Base-by-base conservation (phyloP, 345 rosid species). In the Crucihimalaya himalaica region DNA sequence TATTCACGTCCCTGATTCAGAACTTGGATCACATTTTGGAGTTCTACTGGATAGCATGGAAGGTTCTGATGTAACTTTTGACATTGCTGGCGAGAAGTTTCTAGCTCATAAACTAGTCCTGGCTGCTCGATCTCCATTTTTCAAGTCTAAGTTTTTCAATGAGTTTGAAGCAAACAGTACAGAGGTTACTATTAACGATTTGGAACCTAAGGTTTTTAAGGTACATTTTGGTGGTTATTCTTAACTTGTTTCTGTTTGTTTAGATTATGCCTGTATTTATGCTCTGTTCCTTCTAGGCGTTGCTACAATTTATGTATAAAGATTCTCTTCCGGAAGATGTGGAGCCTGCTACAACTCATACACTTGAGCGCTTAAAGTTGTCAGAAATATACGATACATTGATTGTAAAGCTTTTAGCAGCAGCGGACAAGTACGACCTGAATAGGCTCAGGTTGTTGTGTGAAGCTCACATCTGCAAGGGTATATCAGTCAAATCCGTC, bases 61-160 rank as follows among this genome's bases (percentile, higher is more conserved):
- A 78, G 97, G 97, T 37, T 83, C 91, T 48, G 96, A 96, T 81
- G 71, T 96, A 68, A 77, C 63, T 63, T 87, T 96, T 31, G 78
- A 83, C 73, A 87, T 96, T 73, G 87, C 88, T 2, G 93, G 87
- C 61, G 93, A 90, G 82, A 83, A 74, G 21, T 87, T 86, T 76
- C 83, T 47, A 75, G 98, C 97, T 66, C 98, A 92, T 70, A 96
- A 92, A 72, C 63, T 92, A 84, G 87, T 96, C 34, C 86, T 96
- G 56, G 98, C 98, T 50, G 97, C 95, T 63, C 98, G 98, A 56
- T 92, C 98, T 29, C 98, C 91, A 55, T 92, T 86, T 71, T 96
- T 96, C 75, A 89, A 85, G 80, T 96, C 95, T 5, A 94, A 86
- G 64, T 90, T 92, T 79, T 96, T 86, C 73, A 85, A 71, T 66